Base-by-base conservation (phyloP, 108 stramenopile genomes). In the Pelagomonas calceolata region DNA sequence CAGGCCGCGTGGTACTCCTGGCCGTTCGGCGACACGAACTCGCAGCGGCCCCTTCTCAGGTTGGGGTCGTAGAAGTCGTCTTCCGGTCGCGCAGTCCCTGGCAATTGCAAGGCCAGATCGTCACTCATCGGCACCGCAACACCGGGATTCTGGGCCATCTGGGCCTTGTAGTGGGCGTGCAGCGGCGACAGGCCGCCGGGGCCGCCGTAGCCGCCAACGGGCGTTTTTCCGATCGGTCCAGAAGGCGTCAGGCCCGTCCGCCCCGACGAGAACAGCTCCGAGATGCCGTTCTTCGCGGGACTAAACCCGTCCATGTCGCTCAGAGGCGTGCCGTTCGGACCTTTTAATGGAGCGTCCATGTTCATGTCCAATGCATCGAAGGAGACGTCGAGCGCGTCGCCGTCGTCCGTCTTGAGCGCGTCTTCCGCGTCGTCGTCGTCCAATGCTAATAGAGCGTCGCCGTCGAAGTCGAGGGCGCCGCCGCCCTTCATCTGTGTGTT, bases 1-100 rank as follows among this genome's bases (percentile, higher is more conserved):
- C 36, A 68, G 39, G 68, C 68, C 37, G 68, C 68, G n/a, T 68
- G 39, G 31, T 68, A 60, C 51, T 60, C 51, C 21, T 60, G 51
- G 51, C 51, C 51, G 51, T 60, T 60, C 21, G 51, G 51, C 7
- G 7, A 9, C 3, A 60, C 29, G 26, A 60, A 60, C 51, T 60
- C 51, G 51, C 51, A 60, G 3, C 29, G 51, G 51, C 21, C 51
- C n/a, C n/a, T n/a, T n/a, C n/a, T n/a, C n/a, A n/a, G n/a, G n/a
- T n/a, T n/a, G n/a, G n/a, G n/a, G n/a, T n/a, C n/a, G n/a, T n/a
- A n/a, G n/a, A n/a, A n/a, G n/a, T n/a, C 39, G 39, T 43, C 39
- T 43, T 43, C 9, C 9, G 39, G 39, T 10, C 5, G 9, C 9
- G 39, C 39, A 43, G 39, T 12, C 39, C 39, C 9, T 43, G 51